Base-by-base conservation (phyloP, 345 rosid species). In the Bruguiera gymnorhiza region DNA sequence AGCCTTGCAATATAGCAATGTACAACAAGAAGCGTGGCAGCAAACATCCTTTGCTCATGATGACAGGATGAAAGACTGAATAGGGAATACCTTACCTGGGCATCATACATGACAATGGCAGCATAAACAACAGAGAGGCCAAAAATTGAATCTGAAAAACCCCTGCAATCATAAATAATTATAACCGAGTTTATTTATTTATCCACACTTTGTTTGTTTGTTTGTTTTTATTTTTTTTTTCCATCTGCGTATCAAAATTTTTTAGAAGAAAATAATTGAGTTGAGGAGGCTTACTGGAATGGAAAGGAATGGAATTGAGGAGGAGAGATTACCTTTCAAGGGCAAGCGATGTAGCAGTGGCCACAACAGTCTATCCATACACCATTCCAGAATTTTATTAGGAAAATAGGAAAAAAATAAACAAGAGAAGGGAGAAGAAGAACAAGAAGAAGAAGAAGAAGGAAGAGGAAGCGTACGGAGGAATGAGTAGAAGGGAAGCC, bases 401-500 rank as follows among this genome's bases (percentile, higher is more conserved):
- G 63, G 21, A 54, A 58, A 24, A 20, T 9, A 19, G 15, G 23
- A 23, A 29, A 73, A 10, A 26, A 36, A 10, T 32, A 53, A 68
- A 19, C 39, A 16, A 20, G 29, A 43, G 27, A 18, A 24, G 24
- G 24, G 46, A 19, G 16, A 8, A 4, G 24, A 31, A 19, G 16
- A 8, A 4, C 19, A 31, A 19, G 26, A 36, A 1, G n/a, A 19
- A 23, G 26, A 66, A 34, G 27, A 54, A 66, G 2, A 0, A 31
- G 48, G 36, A 24, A 48, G 52, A 3, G 19, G 16, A 43, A 15
- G 50, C 84, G 60, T 78, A 88, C 93, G 37, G 90, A 83, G 70
- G 98, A 93, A 85, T 93, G 97, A 43, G 96, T 82, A 54, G 98
- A 93, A 76, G 98, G 98, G 84, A 91, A 91, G 32, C 98, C 98